Evolutionary conservation across 2,329 filamentous ascomycete genomes (phyloP).

Genomic region (Colletotrichum camelliae): DNA sequence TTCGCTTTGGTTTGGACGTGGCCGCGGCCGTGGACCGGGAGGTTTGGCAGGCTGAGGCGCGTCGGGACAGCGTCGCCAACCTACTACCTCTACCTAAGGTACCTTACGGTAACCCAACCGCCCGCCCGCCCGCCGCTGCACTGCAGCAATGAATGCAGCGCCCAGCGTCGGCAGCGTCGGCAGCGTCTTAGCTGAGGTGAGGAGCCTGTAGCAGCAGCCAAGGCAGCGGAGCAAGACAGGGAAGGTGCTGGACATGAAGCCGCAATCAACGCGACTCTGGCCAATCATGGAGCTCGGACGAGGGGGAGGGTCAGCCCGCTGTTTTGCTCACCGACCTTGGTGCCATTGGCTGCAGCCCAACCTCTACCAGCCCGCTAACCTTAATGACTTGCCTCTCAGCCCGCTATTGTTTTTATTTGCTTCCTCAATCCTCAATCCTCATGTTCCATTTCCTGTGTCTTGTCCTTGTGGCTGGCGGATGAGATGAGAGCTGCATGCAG

Average conservation of each 20-base stretch:
- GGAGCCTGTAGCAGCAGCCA: not conserved
- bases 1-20: not conserved
- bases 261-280: not conserved
- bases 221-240: not conserved
- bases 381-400: not conserved
- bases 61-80: not conserved
- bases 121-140: not conserved
- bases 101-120: not conserved
- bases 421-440: not conserved
- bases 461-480: not conserved
- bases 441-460: not conserved
- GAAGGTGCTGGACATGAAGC: not conserved
- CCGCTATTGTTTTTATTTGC: not conserved
- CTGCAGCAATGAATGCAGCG: not conserved
- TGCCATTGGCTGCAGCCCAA: not conserved
- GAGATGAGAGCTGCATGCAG: not conserved
- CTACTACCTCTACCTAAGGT: not conserved
- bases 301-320: not conserved
- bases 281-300: constrained; percentile 10
- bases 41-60: too few relatives aligned
- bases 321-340: not conserved
- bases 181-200: not conserved
- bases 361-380: not conserved
- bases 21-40: not conserved
- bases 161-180: constrained; percentile 15